Percentiles rank a stretch among this genome's conserved stretches.
phyloP scores from a whole-genome alignment of 75 land plant genomes.

The Isoetes taiwanensis region DNA sequence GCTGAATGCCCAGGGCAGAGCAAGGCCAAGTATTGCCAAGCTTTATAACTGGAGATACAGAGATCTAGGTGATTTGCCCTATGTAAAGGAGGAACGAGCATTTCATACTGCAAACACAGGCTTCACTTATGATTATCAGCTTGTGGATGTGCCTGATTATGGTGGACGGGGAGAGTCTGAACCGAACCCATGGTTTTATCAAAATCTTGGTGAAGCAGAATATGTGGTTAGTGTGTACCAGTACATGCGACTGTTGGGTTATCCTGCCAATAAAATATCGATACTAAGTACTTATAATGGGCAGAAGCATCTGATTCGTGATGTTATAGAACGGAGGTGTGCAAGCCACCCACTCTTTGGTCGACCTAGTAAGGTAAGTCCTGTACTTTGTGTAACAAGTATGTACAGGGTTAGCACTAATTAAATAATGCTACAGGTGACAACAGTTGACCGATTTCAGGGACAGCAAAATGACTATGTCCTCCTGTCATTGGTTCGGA shows the following conservation, averaged over 20 bases:
- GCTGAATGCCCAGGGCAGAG: slow-evolving; percentile 98
- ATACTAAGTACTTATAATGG: slow-evolving; percentile 96
- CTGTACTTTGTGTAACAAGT: neutral
- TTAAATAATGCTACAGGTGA: slow-evolving; percentile 28
- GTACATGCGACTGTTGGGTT: slow-evolving; percentile 90
- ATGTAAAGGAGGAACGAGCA: slow-evolving; percentile 38
- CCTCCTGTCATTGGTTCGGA: slow-evolving; percentile 77
- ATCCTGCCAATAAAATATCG: slow-evolving; percentile 92
- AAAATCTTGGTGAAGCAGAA: slow-evolving; percentile 98
- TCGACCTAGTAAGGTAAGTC: slow-evolving; percentile 72
- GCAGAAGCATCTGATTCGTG: slow-evolving; percentile 94
- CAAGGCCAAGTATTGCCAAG: slow-evolving; percentile 84
- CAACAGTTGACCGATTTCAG: slow-evolving; percentile 96
- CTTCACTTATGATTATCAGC: slow-evolving; percentile 81
- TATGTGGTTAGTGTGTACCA: slow-evolving; percentile 89
- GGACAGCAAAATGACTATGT: slow-evolving; percentile 98
- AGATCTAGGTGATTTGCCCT: slow-evolving; percentile 82
- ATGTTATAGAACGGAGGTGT: slow-evolving; percentile 67
- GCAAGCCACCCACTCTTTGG: slow-evolving; percentile 57
- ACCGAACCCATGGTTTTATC: slow-evolving; percentile 90
- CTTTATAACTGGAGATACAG: slow-evolving; percentile 97
- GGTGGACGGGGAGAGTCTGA: slow-evolving; percentile 78
- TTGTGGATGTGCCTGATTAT: slow-evolving; percentile 89
- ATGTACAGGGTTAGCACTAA: neutral
- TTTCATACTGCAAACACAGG: slow-evolving; percentile 91